phyloP scores from a whole-genome alignment of 352 stramenopile species.

The Phytophthora pisi region DNA sequence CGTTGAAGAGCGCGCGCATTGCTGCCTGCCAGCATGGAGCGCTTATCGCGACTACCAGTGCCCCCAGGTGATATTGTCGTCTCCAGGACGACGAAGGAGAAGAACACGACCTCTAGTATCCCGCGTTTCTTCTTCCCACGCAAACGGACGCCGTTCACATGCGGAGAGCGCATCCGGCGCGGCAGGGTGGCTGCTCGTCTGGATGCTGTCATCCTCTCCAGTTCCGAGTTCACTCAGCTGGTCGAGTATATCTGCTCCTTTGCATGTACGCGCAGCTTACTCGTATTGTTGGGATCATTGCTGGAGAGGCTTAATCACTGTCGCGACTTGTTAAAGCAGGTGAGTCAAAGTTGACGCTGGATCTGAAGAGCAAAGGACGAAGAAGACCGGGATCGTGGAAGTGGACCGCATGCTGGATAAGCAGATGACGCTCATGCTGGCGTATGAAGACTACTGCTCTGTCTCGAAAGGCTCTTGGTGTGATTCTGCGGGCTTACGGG shows the following conservation, averaged over 20 bases:
- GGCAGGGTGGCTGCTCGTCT: slow-evolving; percentile 17
- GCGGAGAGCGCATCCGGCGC: slow-evolving; percentile 26
- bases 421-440: slow-evolving; percentile 43
- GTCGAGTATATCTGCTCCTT: slow-evolving; percentile 23
- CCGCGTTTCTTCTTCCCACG: slow-evolving; percentile 57
- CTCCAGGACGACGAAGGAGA: not conserved
- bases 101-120: slow-evolving; percentile 26
- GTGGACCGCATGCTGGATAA: slow-evolving; percentile 47
- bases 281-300: not conserved
- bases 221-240: slow-evolving; percentile 21
- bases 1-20: not conserved
- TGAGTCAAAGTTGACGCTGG: not conserved
- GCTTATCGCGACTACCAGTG: not conserved
- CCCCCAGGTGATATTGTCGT: not conserved
- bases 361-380: slow-evolving; percentile 15
- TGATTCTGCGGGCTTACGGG: not conserved
- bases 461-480: slow-evolving; percentile 26
- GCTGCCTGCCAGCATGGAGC: slow-evolving; percentile 2
- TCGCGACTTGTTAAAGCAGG: slow-evolving; percentile 1
- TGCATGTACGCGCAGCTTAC: slow-evolving; percentile 17
- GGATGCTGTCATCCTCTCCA: slow-evolving; percentile 32
- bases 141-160: slow-evolving; percentile 32
- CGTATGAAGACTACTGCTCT: slow-evolving; percentile 48
- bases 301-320: not conserved
- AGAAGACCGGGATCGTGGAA: slow-evolving; percentile 32